Percentiles rank a stretch among this genome's conserved stretches.
Conservation (phyloP, 257 asterid genomes). For the Ligustrum vulgare region DNA sequence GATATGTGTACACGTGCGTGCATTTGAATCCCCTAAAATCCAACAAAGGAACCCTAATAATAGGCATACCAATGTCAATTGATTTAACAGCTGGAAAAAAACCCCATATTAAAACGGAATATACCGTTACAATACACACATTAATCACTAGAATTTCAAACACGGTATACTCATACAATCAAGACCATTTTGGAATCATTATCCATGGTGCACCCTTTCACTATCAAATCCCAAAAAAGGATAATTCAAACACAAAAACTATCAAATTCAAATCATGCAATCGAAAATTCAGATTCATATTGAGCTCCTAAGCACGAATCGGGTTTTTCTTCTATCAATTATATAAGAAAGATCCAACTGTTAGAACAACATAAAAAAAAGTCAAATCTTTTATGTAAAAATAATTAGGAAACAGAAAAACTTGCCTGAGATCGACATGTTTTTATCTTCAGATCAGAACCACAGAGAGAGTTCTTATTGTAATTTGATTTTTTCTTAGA, state of each 20-base stretch:
- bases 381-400: background rate
- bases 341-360: background rate
- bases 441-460: conserved; percentile 15
- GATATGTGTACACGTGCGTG: background rate
- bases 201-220: conserved; percentile 19
- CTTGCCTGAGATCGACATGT: conserved; percentile 44
- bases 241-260: conserved; percentile 1
- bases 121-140: background rate
- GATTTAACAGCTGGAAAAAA: conserved; percentile 17
- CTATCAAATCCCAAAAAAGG: background rate
- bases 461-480: conserved; percentile 14
- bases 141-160: background rate
- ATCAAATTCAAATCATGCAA: conserved; percentile 14
- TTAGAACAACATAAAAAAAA: conserved; percentile 12
- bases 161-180: background rate
- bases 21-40: background rate
- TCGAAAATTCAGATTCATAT: background rate
- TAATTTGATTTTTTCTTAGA: conserved; percentile 36
- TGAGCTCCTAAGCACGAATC: conserved; percentile 1
- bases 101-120: background rate
- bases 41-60: conserved; percentile 11
- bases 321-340: background rate
- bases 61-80: conserved; percentile 12
- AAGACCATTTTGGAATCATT: background rate
- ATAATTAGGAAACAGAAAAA: background rate